Evolutionary conservation across 257 asterid genomes (phyloP).

Genomic region (Solanum paucissectum): DNA sequence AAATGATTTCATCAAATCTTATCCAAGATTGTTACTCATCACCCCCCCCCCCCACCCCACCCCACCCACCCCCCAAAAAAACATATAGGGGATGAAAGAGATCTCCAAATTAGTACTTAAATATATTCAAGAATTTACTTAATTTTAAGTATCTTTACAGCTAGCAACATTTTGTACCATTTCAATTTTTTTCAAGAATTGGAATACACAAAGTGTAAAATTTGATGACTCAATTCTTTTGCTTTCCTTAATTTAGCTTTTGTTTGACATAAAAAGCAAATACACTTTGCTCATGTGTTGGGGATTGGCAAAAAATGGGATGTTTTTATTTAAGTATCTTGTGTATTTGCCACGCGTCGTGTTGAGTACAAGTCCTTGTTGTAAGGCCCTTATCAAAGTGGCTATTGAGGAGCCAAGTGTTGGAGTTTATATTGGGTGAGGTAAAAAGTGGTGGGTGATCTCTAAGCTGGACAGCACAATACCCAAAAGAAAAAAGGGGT

Average conservation of each 20-base stretch:
- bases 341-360: slow-evolving; percentile 2
- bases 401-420: slow-evolving; percentile 30
- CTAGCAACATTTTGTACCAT: slow-evolving; percentile 13
- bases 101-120: neutral
- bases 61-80: neutral
- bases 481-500: neutral
- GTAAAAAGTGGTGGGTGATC: slow-evolving; percentile 8
- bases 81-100: neutral
- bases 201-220: slow-evolving; percentile 4
- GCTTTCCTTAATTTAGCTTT: neutral
- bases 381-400: slow-evolving; percentile 15
- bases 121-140: neutral
- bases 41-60: too few species aligned
- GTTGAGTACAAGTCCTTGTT: neutral
- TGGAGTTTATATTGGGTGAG: slow-evolving; percentile 11
- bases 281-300: slow-evolving; percentile 7
- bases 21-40: slow-evolving; percentile 1
- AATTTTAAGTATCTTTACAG: slow-evolving; percentile 20
- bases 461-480: slow-evolving; percentile 42
- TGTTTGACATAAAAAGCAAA: neutral
- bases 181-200: slow-evolving; percentile 8
- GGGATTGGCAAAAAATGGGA: neutral
- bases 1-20: slow-evolving; percentile 6
- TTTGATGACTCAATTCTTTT: slow-evolving; percentile 3
- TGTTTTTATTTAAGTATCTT: neutral